Evolutionary conservation across 768 basidiomycete species (phyloP).

Genomic region (Lactarius hatsudake): DNA sequence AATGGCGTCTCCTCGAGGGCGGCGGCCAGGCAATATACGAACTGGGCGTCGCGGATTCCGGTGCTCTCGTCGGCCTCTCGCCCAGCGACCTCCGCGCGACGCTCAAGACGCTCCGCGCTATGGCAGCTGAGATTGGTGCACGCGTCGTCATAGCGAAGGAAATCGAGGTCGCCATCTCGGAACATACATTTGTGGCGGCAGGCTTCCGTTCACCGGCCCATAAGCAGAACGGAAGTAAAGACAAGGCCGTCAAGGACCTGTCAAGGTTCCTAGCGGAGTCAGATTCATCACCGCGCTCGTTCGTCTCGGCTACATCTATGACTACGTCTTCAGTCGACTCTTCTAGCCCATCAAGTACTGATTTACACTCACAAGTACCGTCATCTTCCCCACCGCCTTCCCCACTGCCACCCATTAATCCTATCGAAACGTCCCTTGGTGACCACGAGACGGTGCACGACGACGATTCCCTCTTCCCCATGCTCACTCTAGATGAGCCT

Average conservation of each 20-base stretch:
- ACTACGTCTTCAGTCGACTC: conserved; percentile 15
- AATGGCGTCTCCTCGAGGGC: conserved; percentile 76
- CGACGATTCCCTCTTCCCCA: conserved; percentile 15
- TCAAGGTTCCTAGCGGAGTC: not conserved
- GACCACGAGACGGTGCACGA: not conserved
- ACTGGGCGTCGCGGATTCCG: conserved; percentile 74
- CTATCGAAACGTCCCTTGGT: not conserved
- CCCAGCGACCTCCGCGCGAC: conserved; percentile 73
- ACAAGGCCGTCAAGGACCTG: conserved; percentile 1
- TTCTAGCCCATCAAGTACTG: not conserved
- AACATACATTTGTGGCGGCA: conserved; percentile 40
- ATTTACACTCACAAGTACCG: not conserved
- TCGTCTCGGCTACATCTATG: conserved; percentile 2
- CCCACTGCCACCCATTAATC: conserved; percentile 1
- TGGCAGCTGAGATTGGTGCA: conserved; percentile 93
- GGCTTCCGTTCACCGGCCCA: conserved; percentile 38
- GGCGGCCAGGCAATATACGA: conserved; percentile 57
- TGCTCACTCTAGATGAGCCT: conserved; percentile 10
- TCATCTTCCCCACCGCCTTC: not conserved
- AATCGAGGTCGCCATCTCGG: conserved; percentile 64
- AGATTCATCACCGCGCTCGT: conserved; percentile 16
- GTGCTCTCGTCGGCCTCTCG: conserved; percentile 77
- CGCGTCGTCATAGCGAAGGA: conserved; percentile 90
- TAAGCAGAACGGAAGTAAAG: conserved; percentile 32
- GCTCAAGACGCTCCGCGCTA: conserved; percentile 83